Evolutionary conservation across 139 green algal genomes (phyloP), one percentile per base, ranked within the genome.

Genomic region (Cymbomonas tetramitiformis): DNA sequence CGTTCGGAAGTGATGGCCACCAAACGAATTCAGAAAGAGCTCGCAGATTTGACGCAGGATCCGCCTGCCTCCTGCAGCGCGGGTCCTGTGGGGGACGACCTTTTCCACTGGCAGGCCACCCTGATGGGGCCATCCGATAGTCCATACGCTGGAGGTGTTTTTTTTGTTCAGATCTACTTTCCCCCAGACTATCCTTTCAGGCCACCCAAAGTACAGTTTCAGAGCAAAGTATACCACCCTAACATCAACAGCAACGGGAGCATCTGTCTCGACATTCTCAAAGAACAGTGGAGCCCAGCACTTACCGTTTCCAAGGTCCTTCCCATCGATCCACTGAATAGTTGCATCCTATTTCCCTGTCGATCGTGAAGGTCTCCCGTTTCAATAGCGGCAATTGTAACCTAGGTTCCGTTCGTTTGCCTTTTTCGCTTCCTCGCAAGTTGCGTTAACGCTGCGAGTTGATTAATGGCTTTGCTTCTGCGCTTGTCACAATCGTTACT

Each of bases 151-250:
- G 89, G 89, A 21, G 89, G 87, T 24, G 84, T 96, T 4, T 97
- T 97, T 63, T 93, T 95, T 62, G 80, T 94, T 25, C 79, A 70
- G 44, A 97, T 97, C 52, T 85, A 95, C 68, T 97, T 97, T 65
- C 84, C 85, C 31, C 81, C 83, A 15, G 86, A 77, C 2, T 92
- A 90, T 39, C 81, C 83, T 2, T 83, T 93, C 4, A 93, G 90
- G 67, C 84, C 87, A 0, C 87, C 87, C 0, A 67, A 76, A n/a
- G 84, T 96, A 18, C 72, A 85, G 4, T 95, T 95, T 67, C 87
- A 72, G 0, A 75, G 56, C 2, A 81, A 95, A 18, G 74, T 91
- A 51, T 92, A 79, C 46, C 84, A 92, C 56, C 80, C 84, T 15
- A 92, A 92, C 52, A 56, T 76, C 21, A 93, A 93, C 56, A 63